Percentiles rank a stretch among this genome's conserved stretches.
Conservation (phyloP, 768 basidiomycete species). For the Phaeotremella fagi region DNA sequence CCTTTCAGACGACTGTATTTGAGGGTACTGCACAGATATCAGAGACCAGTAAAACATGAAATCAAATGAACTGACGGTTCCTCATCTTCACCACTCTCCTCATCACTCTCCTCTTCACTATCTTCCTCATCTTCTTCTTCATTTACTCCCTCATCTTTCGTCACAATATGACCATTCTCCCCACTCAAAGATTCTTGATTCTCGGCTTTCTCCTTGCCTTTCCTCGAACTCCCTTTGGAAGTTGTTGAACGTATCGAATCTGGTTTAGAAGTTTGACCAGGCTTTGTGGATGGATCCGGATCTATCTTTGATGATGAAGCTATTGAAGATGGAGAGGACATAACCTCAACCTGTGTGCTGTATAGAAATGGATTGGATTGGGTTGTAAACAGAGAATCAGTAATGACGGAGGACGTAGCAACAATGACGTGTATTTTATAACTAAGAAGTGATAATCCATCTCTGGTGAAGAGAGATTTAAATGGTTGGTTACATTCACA, state of each 20-base stretch:
- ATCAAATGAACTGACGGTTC: constrained; percentile 66
- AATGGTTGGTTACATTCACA: no score
- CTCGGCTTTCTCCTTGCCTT: constrained; percentile 16
- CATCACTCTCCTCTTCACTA: constrained; percentile 54
- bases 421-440: no score
- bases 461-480: no score
- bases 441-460: no score
- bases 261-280: not conserved
- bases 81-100: constrained; percentile 68
- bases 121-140: constrained; percentile 44
- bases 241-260: not conserved
- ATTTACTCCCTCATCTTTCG: constrained; percentile 13
- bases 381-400: no score
- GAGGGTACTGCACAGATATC: constrained; percentile 52
- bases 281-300: not conserved
- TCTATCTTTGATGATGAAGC: not conserved
- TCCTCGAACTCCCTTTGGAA: constrained; percentile 10
- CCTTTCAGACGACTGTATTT: constrained; percentile 84
- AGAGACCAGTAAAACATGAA: not conserved
- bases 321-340: not conserved
- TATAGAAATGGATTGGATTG: not conserved
- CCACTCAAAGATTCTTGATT: constrained; percentile 9
- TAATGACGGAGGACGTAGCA: no score
- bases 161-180: not conserved
- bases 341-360: not conserved